phyloP scores from a whole-genome alignment of 2,329 filamentous ascomycete species.

The Sporothrix inflata region DNA sequence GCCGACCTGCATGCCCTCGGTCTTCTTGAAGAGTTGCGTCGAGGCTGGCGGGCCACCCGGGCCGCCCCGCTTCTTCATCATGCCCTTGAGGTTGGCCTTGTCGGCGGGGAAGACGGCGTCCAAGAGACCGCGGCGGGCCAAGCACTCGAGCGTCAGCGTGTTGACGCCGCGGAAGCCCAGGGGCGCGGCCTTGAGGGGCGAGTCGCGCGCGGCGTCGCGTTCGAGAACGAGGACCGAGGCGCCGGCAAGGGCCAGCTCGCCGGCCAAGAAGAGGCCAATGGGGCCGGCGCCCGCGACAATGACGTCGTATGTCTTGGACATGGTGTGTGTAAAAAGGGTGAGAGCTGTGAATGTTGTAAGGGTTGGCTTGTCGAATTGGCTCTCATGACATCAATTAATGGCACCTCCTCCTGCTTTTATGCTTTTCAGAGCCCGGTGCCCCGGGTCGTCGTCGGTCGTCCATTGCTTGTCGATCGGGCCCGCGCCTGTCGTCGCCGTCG shows the following conservation, averaged over 20 bases:
- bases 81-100: constrained; percentile 23
- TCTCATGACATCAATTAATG: neutral
- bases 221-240: constrained; percentile 46
- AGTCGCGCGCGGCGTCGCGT: constrained; percentile 32
- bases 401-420: neutral
- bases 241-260: constrained; percentile 42
- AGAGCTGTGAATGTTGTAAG: neutral
- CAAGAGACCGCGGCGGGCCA: constrained; percentile 47
- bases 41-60: neutral
- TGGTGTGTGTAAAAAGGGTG: neutral
- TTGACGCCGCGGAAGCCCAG: constrained; percentile 42
- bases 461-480: constrained; percentile 1
- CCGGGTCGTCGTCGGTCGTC: neutral
- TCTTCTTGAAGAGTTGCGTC: constrained; percentile 30
- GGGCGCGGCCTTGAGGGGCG: constrained; percentile 40
- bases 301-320: constrained; percentile 39
- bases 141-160: constrained; percentile 41
- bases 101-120: constrained; percentile 35
- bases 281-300: constrained; percentile 44
- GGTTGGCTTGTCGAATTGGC: too few relatives aligned
- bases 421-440: neutral
- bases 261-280: constrained; percentile 44
- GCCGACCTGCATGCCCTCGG: constrained; percentile 38
- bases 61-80: constrained; percentile 7
- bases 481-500: neutral